Evolutionary conservation across 1,139 yeast genomes (phyloP).

Genomic region (Yamadazyma trypodendri): DNA sequence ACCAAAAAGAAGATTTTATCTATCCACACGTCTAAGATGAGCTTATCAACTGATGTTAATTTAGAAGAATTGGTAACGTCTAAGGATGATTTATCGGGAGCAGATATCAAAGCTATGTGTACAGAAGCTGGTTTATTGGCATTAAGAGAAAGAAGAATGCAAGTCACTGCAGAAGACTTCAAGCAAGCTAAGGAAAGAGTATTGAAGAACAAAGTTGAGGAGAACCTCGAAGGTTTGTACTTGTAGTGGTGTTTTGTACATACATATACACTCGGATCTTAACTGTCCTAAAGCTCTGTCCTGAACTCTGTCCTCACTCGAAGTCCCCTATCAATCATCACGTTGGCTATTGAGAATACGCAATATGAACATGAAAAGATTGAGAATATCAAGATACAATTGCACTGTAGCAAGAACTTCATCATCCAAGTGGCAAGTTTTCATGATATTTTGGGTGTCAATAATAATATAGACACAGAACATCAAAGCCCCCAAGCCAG

Average conservation of each 20-base stretch:
- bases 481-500: constrained; percentile 70
- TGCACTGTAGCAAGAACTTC: constrained; percentile 77
- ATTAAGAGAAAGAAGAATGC: constrained; percentile 96
- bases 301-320: too few relatives aligned
- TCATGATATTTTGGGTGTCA: constrained; percentile 81
- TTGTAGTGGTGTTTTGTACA: constrained; percentile 36
- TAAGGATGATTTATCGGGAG: constrained; percentile 95
- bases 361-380: constrained; percentile 74
- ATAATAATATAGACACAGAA: constrained; percentile 73
- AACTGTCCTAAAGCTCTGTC: too few relatives aligned
- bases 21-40: constrained; percentile 96
- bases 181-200: constrained; percentile 95
- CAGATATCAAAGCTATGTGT: constrained; percentile 97
- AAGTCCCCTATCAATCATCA: constrained; percentile 8
- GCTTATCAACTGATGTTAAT: constrained; percentile 80
- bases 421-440: constrained; percentile 81
- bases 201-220: constrained; percentile 95
- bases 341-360: constrained; percentile 55
- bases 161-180: constrained; percentile 94
- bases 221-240: constrained; percentile 92
- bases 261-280: constrained; percentile 1
- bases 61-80: constrained; percentile 87
- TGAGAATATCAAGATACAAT: constrained; percentile 77
- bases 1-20: constrained; percentile 92
- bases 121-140: constrained; percentile 98